These are phyloP conservation scores for Madurella mycetomatis DNA, from an alignment of 2,329 filamentous ascomycete genomes.

Conservation along the genomic window DNA sequence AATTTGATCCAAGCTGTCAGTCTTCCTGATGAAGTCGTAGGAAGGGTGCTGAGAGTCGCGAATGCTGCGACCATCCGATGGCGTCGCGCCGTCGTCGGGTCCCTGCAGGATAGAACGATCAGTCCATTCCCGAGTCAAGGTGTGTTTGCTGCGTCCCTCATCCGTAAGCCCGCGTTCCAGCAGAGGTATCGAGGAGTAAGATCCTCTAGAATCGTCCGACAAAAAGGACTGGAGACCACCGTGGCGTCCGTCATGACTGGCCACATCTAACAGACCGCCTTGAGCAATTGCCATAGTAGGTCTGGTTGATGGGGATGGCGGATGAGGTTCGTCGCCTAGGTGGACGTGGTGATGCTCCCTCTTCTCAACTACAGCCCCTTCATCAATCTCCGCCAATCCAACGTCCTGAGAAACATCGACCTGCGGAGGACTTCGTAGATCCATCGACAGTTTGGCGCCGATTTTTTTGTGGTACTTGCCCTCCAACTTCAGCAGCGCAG, in stretches of 20 bases:
- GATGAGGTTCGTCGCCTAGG: constrained; percentile 39
- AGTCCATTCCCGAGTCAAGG: constrained; percentile 46
- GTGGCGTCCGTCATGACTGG: constrained; percentile 14
- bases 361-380: constrained; percentile 32
- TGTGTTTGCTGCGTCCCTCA: constrained; percentile 40
- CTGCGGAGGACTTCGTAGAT: constrained; percentile 25
- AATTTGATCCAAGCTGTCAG: constrained; percentile 47
- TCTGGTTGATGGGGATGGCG: constrained; percentile 29
- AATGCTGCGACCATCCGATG: constrained; percentile 16
- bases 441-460: constrained; percentile 38
- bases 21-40: constrained; percentile 52
- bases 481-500: constrained; percentile 87
- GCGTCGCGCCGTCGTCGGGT: constrained; percentile 36
- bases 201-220: constrained; percentile 63
- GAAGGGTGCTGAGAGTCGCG: constrained; percentile 39
- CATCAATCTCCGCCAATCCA: constrained; percentile 9
- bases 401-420: constrained; percentile 4
- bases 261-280: constrained; percentile 19
- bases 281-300: constrained; percentile 20
- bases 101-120: constrained; percentile 51
- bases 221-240: constrained; percentile 45
- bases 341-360: constrained; percentile 44
- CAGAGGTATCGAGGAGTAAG: constrained; percentile 72
- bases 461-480: constrained; percentile 66
- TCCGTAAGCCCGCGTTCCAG: constrained; percentile 63